These are phyloP conservation scores for Gynandropsis gynandra DNA, from an alignment of 345 rosid species.

Conservation along the genomic window DNA sequence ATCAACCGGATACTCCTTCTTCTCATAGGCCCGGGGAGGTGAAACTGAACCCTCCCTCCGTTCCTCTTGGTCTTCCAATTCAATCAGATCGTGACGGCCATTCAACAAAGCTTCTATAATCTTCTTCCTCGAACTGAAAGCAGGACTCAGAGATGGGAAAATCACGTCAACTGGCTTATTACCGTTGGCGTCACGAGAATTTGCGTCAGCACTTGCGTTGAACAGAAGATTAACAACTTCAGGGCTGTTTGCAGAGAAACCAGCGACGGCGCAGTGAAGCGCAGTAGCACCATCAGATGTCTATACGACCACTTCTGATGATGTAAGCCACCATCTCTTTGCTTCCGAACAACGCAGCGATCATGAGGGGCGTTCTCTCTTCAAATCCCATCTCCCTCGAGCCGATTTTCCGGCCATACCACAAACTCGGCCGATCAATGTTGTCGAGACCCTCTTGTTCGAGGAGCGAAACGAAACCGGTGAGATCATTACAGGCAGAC, in stretches of 20 bases:
- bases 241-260: constrained; percentile 45
- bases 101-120: constrained; percentile 44
- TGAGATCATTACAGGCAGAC: constrained; percentile 64
- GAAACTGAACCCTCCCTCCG: constrained; percentile 21
- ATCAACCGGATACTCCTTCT: constrained; percentile 84
- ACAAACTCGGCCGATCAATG: constrained; percentile 49
- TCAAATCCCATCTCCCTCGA: constrained; percentile 57
- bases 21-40: constrained; percentile 39
- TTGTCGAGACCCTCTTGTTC: constrained; percentile 44
- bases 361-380: constrained; percentile 80
- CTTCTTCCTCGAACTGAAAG: constrained; percentile 43
- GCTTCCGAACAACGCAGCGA: constrained; percentile 83
- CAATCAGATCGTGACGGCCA: constrained; percentile 29
- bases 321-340: constrained; percentile 52
- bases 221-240: constrained; percentile 63
- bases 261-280: constrained; percentile 75
- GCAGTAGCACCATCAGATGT: constrained; percentile 77
- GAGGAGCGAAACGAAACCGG: constrained; percentile 46
- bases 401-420: constrained; percentile 74
- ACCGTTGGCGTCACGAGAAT: constrained; percentile 51
- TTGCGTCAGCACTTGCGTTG: constrained; percentile 53
- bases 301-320: constrained; percentile 38
- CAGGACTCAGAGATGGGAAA: constrained; percentile 30
- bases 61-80: constrained; percentile 30
- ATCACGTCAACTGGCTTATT: constrained; percentile 53